Evolutionary conservation across 345 rosid genomes (phyloP), one percentile per base, ranked within the genome.

Genomic region (Syzygium jambos): DNA sequence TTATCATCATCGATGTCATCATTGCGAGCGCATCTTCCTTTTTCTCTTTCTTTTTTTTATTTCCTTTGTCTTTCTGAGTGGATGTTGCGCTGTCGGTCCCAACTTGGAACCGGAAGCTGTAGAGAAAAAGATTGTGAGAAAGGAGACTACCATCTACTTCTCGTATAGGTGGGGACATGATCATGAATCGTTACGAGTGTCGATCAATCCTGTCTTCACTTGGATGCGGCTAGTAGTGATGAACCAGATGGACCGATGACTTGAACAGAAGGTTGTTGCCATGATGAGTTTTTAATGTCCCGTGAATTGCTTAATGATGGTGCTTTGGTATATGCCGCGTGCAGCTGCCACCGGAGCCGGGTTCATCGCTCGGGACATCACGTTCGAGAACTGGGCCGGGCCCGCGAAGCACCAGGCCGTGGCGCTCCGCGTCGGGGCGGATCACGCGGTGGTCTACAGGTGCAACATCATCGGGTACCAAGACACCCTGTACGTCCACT

Each of bases 401-500:
- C 97, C 99, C 1, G 90, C 87, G 1, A 98, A 95, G 94, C 99
- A 96, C 89, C 99, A 96, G n/a, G 99, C 99, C 0, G 99, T 98
- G 46, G 99, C 99, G 6, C 99, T 98, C 82, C 96, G 99, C 0
- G 85, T 98, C 5, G 99, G 99, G 0, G 98, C 99, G 3, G 99
- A 98, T 89, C 99, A 98, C 49, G 96, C 99, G 0, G 99, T 96
- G 73, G 93, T 98, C 57, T 95, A 95, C 85, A 89, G 95, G 49
- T 98, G 99, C 95, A 95, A 88, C 91, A 85, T 98, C 3, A 91
- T 93, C 2, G 99, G 99, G 10, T 96, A 92, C 92, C 99, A 98
- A 78, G 99, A 98, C 93, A 95, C 99, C 0, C 93, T 98, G 29
- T 98, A 98, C 77, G 99, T 96, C 21, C 99, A 98, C 89, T 95